A percentile compares a stretch with the other conserved stretches of the same genome.
Conservation (phyloP, 2,329 filamentous ascomycete genomes). For the Penicillium digitatum region DNA sequence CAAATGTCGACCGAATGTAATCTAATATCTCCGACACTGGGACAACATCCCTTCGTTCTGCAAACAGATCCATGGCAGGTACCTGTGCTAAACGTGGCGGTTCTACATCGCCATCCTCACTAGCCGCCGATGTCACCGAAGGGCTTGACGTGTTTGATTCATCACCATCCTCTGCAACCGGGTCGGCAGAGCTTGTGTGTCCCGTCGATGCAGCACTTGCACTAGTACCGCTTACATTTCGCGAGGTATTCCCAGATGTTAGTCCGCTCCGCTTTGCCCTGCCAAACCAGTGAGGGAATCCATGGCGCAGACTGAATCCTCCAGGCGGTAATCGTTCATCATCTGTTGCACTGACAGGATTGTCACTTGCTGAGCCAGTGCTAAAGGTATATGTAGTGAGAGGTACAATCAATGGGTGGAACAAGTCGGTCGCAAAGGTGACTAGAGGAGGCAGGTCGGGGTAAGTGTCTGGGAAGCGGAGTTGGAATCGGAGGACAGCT, state of each 20-base stretch:
- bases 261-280: slow-evolving; percentile 47
- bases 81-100: slow-evolving; percentile 7
- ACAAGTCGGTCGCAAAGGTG: slow-evolving; percentile 87
- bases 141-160: slow-evolving; percentile 1
- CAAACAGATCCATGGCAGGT: slow-evolving; percentile 17
- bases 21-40: slow-evolving; percentile 66
- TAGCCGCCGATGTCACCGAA: neutral
- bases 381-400: slow-evolving; percentile 93
- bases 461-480: slow-evolving; percentile 79
- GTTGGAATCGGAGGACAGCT: slow-evolving; percentile 82
- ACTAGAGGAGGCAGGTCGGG: slow-evolving; percentile 76
- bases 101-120: neutral
- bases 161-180: neutral
- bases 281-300: slow-evolving; percentile 88
- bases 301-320: slow-evolving; percentile 83
- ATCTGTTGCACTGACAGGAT: slow-evolving; percentile 77
- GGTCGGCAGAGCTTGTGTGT: neutral
- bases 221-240: slow-evolving; percentile 45
- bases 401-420: slow-evolving; percentile 88
- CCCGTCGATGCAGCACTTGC: slow-evolving; percentile 1
- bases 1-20: slow-evolving; percentile 80
- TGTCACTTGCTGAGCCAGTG: slow-evolving; percentile 68
- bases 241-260: slow-evolving; percentile 36
- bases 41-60: slow-evolving; percentile 38
- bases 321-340: slow-evolving; percentile 80